phyloP scores from a whole-genome alignment of 2,329 filamentous ascomycete species.

The Thielaviopsis populi region DNA sequence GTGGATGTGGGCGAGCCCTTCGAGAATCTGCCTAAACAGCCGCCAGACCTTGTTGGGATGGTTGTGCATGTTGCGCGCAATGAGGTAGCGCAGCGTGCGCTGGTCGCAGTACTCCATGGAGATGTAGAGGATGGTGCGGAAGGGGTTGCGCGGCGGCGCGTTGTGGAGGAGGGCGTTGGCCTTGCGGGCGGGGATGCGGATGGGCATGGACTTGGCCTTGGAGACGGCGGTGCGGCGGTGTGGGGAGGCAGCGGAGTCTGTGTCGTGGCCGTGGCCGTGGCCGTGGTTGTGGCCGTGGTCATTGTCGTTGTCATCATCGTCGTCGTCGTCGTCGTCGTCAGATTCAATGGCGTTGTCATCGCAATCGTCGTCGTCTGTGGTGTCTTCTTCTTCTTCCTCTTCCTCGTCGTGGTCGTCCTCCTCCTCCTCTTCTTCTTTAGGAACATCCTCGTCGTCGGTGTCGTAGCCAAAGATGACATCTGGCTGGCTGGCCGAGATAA shows the following conservation, averaged over 20 bases:
- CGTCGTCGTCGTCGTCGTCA: slow-evolving; percentile 4
- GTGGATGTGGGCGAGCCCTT: slow-evolving; percentile 83
- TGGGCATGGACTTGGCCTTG: background rate
- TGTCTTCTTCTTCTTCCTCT: slow-evolving; percentile 23
- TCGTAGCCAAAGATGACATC: slow-evolving; percentile 62
- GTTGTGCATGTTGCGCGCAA: slow-evolving; percentile 58
- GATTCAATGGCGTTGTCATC: slow-evolving; percentile 26
- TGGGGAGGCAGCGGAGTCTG: too few relatives aligned
- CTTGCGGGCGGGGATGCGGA: slow-evolving; percentile 1
- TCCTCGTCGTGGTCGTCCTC: slow-evolving; percentile 28
- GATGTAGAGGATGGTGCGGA: slow-evolving; percentile 74
- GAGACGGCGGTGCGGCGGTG: background rate
- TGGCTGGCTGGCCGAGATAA: slow-evolving; percentile 47
- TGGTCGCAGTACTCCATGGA: slow-evolving; percentile 99
- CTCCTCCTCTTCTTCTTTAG: slow-evolving; percentile 24
- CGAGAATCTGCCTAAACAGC: slow-evolving; percentile 77
- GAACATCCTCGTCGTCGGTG: slow-evolving; percentile 27
- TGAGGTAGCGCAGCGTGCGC: slow-evolving; percentile 78
- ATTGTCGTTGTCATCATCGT: too few relatives aligned
- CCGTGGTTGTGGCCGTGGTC: too few relatives aligned
- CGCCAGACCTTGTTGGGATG: slow-evolving; percentile 73
- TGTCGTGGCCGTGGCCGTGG: too few relatives aligned
- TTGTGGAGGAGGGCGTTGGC: background rate
- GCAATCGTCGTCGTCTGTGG: background rate
- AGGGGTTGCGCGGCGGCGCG: slow-evolving; percentile 30